Evolutionary conservation across 768 basidiomycete species (phyloP).

Genomic region (Hortiboletus flavorubellus): DNA sequence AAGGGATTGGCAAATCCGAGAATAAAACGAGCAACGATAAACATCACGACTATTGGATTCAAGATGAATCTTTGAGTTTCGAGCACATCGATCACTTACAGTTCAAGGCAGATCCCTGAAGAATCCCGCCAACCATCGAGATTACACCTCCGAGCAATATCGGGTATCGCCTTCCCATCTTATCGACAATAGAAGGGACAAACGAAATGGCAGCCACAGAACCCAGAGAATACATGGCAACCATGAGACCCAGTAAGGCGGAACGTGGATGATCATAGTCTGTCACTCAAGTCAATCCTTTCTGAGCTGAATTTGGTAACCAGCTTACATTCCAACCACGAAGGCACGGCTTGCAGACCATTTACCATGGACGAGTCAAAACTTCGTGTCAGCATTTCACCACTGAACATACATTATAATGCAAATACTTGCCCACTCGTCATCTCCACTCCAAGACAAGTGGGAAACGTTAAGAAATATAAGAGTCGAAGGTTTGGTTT

Average conservation of each 20-base stretch:
- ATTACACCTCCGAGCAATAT: too few relatives aligned
- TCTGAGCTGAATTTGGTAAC: neutral
- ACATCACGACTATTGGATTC: conserved; percentile 3
- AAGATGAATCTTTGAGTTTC: neutral
- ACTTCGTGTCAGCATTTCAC: neutral
- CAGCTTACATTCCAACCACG: conserved; percentile 50
- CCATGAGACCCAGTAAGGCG: conserved; percentile 27
- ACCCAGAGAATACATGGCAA: conserved; percentile 58
- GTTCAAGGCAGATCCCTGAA: too few relatives aligned
- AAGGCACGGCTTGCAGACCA: conserved; percentile 55
- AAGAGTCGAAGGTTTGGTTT: too few relatives aligned
- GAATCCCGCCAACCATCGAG: too few relatives aligned
- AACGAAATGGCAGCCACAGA: conserved; percentile 52
- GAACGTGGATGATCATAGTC: conserved; percentile 54
- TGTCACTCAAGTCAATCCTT: conserved; percentile 15
- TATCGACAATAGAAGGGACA: conserved; percentile 5
- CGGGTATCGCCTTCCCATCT: conserved; percentile 5
- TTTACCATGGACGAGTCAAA: conserved; percentile 55
- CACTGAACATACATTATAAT: neutral
- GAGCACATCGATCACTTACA: too few relatives aligned
- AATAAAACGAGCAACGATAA: conserved; percentile 15
- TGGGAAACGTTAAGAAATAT: too few relatives aligned
- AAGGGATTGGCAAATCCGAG: conserved; percentile 13
- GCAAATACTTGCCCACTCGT: conserved; percentile 1
- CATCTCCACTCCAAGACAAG: too few relatives aligned